Conservation (phyloP, 106 monocot species). For the Allium fistulosum region DNA sequence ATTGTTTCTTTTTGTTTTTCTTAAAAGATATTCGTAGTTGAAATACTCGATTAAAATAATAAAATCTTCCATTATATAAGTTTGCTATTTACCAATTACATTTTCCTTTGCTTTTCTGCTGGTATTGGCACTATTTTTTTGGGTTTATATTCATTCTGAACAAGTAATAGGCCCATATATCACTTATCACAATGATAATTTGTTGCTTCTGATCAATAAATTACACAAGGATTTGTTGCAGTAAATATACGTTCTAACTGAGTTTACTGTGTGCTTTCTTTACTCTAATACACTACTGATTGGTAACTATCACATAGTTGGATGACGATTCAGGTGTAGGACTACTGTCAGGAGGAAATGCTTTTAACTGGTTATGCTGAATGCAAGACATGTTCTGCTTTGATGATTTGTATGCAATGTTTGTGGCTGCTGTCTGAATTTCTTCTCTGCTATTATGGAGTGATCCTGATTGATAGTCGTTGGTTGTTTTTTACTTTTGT, state of each 20-base stretch:
- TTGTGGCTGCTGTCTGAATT: slow-evolving; percentile 28
- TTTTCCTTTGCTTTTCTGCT: too few species aligned
- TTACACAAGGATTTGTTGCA: background rate
- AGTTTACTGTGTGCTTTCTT: background rate
- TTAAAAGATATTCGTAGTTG: too few species aligned
- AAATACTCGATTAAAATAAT: too few species aligned
- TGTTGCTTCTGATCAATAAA: background rate
- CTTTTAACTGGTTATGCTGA: slow-evolving; percentile 56
- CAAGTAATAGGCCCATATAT: too few species aligned
- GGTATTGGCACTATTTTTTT: too few species aligned
- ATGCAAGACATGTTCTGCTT: slow-evolving; percentile 44
- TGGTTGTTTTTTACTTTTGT: slow-evolving; percentile 2
- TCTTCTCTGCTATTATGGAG: slow-evolving; percentile 8
- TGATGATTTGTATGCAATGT: slow-evolving; percentile 44
- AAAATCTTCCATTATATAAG: too few species aligned
- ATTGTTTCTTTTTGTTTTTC: too few species aligned
- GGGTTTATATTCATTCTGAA: too few species aligned
- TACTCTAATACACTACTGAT: background rate
- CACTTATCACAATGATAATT: background rate
- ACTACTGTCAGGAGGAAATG: slow-evolving; percentile 48
- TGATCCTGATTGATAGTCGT: slow-evolving; percentile 15
- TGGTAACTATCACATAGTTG: slow-evolving; percentile 4
- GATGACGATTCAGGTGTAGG: slow-evolving; percentile 52
- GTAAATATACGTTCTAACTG: background rate
- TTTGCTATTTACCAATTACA: too few species aligned